Percentiles rank a stretch among this genome's conserved stretches.
phyloP scores from a whole-genome alignment of 345 rosid genomes.

The Melaleuca alternifolia region DNA sequence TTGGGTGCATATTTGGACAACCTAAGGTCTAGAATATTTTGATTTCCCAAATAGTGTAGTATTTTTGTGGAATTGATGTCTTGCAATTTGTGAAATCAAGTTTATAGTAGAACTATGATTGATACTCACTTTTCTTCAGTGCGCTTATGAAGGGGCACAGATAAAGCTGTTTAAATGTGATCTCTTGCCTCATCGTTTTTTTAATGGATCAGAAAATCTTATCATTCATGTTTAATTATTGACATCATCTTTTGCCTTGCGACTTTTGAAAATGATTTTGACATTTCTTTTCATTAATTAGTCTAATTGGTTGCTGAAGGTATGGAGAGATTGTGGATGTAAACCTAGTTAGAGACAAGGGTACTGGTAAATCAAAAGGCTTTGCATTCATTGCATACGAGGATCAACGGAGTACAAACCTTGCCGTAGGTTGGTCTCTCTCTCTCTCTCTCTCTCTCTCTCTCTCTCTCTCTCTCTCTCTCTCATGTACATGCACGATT shows the following conservation, averaged over 20 bases:
- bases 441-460: neutral
- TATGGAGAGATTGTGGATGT: constrained; percentile 90
- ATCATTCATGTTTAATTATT: neutral
- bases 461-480: too few relatives aligned
- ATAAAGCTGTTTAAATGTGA: neutral
- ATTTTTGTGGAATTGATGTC: neutral
- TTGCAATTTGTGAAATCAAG: neutral
- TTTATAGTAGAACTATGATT: neutral
- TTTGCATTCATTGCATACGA: constrained; percentile 87
- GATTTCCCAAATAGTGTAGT: neutral
- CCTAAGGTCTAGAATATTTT: neutral
- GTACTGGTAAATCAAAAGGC: constrained; percentile 86
- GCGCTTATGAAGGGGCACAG: neutral
- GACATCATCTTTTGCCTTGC: neutral
- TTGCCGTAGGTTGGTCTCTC: constrained; percentile 73
- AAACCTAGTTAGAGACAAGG: constrained; percentile 83
- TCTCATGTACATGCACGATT: neutral
- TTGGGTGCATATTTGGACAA: neutral
- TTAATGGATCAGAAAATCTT: neutral
- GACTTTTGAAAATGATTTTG: neutral
- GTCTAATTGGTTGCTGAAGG: constrained; percentile 13
- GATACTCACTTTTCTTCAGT: neutral
- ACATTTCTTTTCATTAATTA: neutral
- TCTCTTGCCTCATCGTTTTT: neutral
- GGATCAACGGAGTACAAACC: constrained; percentile 87